phyloP scores from a whole-genome alignment of 2,329 filamentous ascomycete species.

The Fusarium xylarioides region DNA sequence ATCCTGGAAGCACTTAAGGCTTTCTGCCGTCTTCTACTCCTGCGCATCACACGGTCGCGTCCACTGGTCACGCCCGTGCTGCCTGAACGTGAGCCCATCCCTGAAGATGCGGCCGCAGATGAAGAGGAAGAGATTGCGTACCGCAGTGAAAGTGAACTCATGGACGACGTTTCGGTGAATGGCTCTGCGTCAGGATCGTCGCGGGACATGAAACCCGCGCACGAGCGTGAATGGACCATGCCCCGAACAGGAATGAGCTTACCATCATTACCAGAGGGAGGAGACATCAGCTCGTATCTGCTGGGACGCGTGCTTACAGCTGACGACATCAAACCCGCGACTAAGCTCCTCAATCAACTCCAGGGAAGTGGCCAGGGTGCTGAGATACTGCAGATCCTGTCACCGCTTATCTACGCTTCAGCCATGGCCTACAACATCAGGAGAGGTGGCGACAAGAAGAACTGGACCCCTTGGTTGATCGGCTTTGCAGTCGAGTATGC shows the following conservation, averaged over 20 bases:
- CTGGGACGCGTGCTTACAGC: constrained; percentile 90
- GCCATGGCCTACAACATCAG: constrained; percentile 73
- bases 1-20: constrained; percentile 88
- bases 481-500: constrained; percentile 87
- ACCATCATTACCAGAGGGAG: constrained; percentile 80
- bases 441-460: constrained; percentile 67
- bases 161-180: constrained; percentile 53
- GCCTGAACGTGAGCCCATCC: constrained; percentile 84
- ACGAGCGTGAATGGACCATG: constrained; percentile 82
- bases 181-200: constrained; percentile 36
- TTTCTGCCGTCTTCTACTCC: constrained; percentile 79
- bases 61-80: constrained; percentile 85
- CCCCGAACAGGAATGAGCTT: constrained; percentile 90
- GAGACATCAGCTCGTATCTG: constrained; percentile 87
- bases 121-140: constrained; percentile 53
- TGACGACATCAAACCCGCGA: constrained; percentile 94
- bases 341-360: constrained; percentile 83
- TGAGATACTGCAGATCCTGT: constrained; percentile 90
- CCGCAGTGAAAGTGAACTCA: constrained; percentile 53
- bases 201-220: constrained; percentile 44
- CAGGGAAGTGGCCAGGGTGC: constrained; percentile 79
- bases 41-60: constrained; percentile 83
- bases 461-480: constrained; percentile 92
- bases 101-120: constrained; percentile 63
- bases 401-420: constrained; percentile 86